Evolutionary conservation across 2,329 filamentous ascomycete genomes (phyloP).

Genomic region (Sporothrix brasiliensis): DNA sequence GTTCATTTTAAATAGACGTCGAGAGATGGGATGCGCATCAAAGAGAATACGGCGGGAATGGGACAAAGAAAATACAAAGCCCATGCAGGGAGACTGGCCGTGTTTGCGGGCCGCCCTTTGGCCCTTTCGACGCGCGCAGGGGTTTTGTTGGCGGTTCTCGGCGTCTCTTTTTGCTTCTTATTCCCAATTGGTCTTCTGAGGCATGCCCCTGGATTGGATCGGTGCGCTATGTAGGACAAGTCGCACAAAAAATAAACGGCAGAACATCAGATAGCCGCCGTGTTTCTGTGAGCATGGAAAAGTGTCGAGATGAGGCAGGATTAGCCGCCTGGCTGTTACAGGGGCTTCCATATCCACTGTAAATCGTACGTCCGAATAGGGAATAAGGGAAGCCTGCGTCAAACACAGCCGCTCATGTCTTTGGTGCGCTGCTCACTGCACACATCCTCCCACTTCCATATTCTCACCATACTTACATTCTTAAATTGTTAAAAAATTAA

Average conservation of each 20-base stretch:
- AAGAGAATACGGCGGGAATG: neutral
- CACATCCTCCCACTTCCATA: too few relatives aligned
- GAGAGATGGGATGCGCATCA: neutral
- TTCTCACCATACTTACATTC: too few relatives aligned
- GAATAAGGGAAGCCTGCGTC: slow-evolving; percentile 1
- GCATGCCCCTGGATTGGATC: neutral
- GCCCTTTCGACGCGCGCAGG: neutral
- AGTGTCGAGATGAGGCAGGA: neutral
- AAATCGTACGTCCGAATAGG: slow-evolving; percentile 13
- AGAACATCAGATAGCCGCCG: slow-evolving; percentile 19
- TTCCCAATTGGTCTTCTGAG: neutral
- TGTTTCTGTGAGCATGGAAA: neutral
- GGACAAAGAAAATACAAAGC: neutral
- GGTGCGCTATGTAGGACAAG: neutral
- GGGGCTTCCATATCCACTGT: neutral
- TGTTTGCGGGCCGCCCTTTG: slow-evolving; percentile 3
- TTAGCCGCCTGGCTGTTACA: slow-evolving; percentile 19
- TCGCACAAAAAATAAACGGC: neutral
- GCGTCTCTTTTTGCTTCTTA: neutral
- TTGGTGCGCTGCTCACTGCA: too few relatives aligned
- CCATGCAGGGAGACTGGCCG: neutral
- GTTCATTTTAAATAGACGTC: neutral
- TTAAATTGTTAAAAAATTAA: too few relatives aligned
- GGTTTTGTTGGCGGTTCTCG: neutral
- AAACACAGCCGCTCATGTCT: too few relatives aligned